Conservation (phyloP, 441 rosid genomes). For the Metrosideros polymorpha region DNA sequence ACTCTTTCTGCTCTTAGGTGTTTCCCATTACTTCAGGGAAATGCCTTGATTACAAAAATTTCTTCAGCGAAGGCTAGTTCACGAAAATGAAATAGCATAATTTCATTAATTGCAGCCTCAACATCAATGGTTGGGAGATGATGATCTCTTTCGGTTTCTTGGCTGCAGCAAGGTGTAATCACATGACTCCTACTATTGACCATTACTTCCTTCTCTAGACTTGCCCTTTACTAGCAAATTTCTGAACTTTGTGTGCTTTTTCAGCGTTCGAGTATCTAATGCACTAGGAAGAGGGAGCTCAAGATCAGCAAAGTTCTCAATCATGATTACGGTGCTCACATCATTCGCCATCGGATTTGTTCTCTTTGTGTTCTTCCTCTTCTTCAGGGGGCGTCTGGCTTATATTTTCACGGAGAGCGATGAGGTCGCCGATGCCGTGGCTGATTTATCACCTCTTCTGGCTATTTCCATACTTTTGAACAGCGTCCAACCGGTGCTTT, state of each 20-base stretch:
- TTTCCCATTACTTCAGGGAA: background rate
- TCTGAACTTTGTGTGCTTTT: background rate
- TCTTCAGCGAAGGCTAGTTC: background rate
- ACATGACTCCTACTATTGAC: background rate
- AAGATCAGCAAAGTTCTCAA: constrained; percentile 28
- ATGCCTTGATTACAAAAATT: background rate
- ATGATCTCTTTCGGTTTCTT: constrained; percentile 78
- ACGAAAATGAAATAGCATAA: background rate
- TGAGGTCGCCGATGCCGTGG: constrained; percentile 34
- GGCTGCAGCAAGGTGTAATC: constrained; percentile 56
- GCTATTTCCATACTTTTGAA: constrained; percentile 43
- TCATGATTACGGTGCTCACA: constrained; percentile 8
- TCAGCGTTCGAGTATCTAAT: constrained; percentile 52
- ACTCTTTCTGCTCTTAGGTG: background rate
- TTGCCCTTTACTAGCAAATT: background rate
- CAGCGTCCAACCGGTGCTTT: constrained; percentile 52
- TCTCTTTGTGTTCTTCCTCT: constrained; percentile 27
- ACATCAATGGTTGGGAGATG: constrained; percentile 65
- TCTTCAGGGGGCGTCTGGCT: constrained; percentile 24
- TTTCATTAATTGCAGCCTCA: constrained; percentile 31
- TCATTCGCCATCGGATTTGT: constrained; percentile 34
- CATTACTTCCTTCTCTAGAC: background rate
- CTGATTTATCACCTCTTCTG: constrained; percentile 34
- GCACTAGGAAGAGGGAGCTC: constrained; percentile 45
- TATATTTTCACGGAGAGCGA: constrained; percentile 30